Base-by-base conservation (phyloP, 768 basidiomycete species). In the Trametes cinnabarina region DNA sequence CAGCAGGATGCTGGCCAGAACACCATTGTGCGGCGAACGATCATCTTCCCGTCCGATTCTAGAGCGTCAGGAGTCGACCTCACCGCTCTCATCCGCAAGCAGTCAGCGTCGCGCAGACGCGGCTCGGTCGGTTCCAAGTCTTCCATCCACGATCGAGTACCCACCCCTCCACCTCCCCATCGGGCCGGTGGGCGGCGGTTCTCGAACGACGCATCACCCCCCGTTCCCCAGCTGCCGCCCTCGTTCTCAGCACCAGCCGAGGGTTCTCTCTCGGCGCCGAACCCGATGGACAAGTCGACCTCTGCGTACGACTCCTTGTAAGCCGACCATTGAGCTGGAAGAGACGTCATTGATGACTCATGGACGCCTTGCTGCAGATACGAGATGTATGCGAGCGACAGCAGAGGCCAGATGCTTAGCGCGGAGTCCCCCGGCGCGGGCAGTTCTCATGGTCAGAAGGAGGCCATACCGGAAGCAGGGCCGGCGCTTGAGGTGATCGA, bases 111-210 rank as follows among this genome's bases (percentile, higher is more conserved):
- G 23, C 73, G 74, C 19, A 82, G 82, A 47, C 83, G 86, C 43
- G 84, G 85, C 39, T 80, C 88, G 52, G 77, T 78, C 17, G 89
- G 91, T 62, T 92, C 90, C 0, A 82, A 74, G 63, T 85, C 86
- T 55, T 92, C 91, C 41, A 77, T 92, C 26, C 86, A 89, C 63
- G 92, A 93, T 63, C 87, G 91, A 51, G 87, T 76, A 12, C 91
- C 90, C 11, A 93, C 92, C 8, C 91, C 91, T n/a, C 92, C 91
- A 17, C 92, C 92, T 30, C 84, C 88, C 14, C 82, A 82, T 62
- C 74, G 81, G 4, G 75, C 78, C 46, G 69, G 69, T 37, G 63
- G 71, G 30, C 80, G 80, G 60, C 82, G 87, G 35, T 90, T 91
- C 73, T 88, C 88, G 20, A 76, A 73, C 57, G 85, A 87, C 64